A percentile compares a stretch with the other conserved stretches of the same genome.
Evolutionary conservation across 257 asterid species (phyloP).

Genomic region (Cynanchum wilfordii): DNA sequence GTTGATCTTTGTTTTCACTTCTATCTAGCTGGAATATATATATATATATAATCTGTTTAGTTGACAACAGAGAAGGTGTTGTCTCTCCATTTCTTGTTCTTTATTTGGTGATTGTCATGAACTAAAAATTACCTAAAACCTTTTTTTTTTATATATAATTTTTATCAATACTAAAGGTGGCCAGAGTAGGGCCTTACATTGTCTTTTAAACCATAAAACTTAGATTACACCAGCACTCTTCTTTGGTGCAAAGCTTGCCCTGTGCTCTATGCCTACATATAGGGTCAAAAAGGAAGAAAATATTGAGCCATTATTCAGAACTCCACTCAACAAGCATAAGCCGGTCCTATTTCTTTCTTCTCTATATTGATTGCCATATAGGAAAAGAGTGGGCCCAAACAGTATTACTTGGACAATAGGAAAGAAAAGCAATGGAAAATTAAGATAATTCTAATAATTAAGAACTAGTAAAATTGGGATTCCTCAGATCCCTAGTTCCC

Average conservation of each 20-base stretch:
- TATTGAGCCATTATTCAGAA: slow-evolving; percentile 41
- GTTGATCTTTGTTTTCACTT: background rate
- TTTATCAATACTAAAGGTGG: slow-evolving; percentile 3
- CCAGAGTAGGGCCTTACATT: slow-evolving; percentile 13
- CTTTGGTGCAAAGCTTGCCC: background rate
- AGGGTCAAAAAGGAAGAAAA: background rate
- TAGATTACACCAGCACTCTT: slow-evolving; percentile 12
- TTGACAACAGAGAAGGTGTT: background rate
- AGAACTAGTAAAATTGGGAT: background rate
- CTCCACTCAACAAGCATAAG: slow-evolving; percentile 39
- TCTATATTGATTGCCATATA: background rate
- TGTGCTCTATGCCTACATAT: background rate
- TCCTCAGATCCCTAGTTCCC: slow-evolving; percentile 16
- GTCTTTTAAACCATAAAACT: slow-evolving; percentile 6
- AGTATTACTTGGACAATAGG: slow-evolving; percentile 29
- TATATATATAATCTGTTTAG: background rate
- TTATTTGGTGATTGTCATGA: background rate
- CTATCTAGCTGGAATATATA: background rate
- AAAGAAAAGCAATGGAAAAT: background rate
- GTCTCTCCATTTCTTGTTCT: too few relatives aligned
- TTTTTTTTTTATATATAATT: background rate
- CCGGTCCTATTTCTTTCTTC: background rate
- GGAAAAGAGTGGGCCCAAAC: slow-evolving; percentile 43
- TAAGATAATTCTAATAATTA: background rate
- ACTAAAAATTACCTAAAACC: background rate